phyloP scores from a whole-genome alignment of 2,329 filamentous ascomycete genomes.

The Fusarium lateritium region DNA sequence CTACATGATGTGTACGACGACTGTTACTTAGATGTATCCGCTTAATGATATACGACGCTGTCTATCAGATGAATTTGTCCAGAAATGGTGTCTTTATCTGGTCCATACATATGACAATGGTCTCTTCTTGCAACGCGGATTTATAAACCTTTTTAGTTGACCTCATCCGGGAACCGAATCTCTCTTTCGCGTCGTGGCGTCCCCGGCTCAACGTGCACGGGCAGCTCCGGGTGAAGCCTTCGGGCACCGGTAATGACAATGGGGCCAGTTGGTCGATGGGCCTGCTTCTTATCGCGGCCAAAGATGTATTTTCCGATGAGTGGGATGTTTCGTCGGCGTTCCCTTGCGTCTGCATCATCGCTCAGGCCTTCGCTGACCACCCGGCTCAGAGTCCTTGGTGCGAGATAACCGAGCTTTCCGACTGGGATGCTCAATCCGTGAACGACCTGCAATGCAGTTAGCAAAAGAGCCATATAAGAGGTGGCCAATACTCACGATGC shows the following conservation, averaged over 20 bases:
- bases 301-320: conserved; percentile 37
- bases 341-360: conserved; percentile 21
- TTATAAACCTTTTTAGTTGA: background rate
- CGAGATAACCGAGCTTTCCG: conserved; percentile 74
- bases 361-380: conserved; percentile 48
- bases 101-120: no score
- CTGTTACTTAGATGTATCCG: conserved; percentile 14
- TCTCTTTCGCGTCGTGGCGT: conserved; percentile 29
- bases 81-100: background rate
- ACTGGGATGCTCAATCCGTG: conserved; percentile 88
- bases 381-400: conserved; percentile 72
- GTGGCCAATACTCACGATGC: conserved; percentile 74
- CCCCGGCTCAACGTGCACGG: background rate
- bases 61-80: background rate
- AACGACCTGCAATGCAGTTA: conserved; percentile 64
- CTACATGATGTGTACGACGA: background rate
- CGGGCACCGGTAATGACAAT: conserved; percentile 31
- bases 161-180: conserved; percentile 44
- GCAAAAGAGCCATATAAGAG: accelerated
- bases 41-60: conserved; percentile 25
- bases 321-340: conserved; percentile 37
- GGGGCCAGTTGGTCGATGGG: background rate
- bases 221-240: conserved; percentile 19
- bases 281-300: background rate
- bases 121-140: no score